Base-by-base conservation (phyloP, 2,329 filamentous ascomycete genomes). In the Xylariaceae sp. region DNA sequence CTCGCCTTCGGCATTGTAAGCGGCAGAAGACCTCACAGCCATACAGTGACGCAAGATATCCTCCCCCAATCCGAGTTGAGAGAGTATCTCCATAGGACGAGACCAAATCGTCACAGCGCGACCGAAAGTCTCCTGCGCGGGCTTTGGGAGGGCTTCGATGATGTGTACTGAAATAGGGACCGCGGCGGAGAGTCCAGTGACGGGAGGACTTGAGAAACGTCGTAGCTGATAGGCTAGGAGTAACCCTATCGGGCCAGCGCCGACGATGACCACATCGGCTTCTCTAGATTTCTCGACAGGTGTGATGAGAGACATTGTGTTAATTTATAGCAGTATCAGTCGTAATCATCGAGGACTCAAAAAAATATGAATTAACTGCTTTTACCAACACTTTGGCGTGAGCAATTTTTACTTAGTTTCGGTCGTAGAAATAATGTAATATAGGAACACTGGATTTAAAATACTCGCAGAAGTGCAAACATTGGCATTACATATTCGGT, bases 81-180 rank as follows among this genome's bases (percentile, higher is more conserved):
- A 73, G 1, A 80, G 67, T 59, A 77, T 70, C 58, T 79, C 75
- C 34, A 64, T 65, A 5, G 70, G 73, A 1, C 76, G 65, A 2
- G 75, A 73, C 47, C 72, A 79, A 2, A 79, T 68, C 0, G 76
- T 76, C 47, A 77, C 75, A 11, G 76, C 76, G 6, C 75, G 69
- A 14, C 75, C 76, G 57, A 74, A 77, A n/a, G 68, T 42, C 27
- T 51, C 48, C 40, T 52, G 74, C 2, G 66, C 60, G 1, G 69
- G 68, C 53, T 76, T 77, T 23, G 65, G 57, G 37, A 75, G 56
- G 47, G 73, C 70, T 52, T 78, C 75, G 44, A 77, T 67, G 37
- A 76, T 72, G 42, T 68, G 68, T 35, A 74, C 63, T 44, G 63
- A 66, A 42, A 66, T 47, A 43, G 27, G 27, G 12, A 5, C 16